Base-by-base conservation (phyloP, 2,329 filamentous ascomycete species). In the Arthrobotrys megalospora region DNA sequence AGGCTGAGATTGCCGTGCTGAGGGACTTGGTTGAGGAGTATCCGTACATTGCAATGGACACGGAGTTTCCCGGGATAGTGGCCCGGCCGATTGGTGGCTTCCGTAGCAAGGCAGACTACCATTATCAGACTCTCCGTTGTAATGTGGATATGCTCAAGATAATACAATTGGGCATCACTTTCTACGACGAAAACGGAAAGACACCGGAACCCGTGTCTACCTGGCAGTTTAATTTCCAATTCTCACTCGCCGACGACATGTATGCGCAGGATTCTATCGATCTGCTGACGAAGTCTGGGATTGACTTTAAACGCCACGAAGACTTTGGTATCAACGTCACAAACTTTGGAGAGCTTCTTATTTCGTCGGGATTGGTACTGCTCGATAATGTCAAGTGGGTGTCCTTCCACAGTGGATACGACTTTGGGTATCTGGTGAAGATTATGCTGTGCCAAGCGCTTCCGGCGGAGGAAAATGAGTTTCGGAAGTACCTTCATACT, bases 211-310 rank as follows among this genome's bases (percentile, higher is more conserved):
- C 95, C 93, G 14, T 82, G 47, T 96, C 92, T 83, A 96, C 95
- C 16, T 99, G 96, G 96, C 95, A 97, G 82, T 99, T 99, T 88
- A 98, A 99, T 87, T 99, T 99, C 86, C 92, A 94, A 82, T 99
- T 98, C 85, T 96, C 93, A 0, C 88, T 97, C 8, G 92, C 96
- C 81, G 90, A 95, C 45, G 96, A 99, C 85, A 99, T 99, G 96
- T 98, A 96, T 85, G 96, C 96, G 80, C 92, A 97, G 83, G 92
- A 94, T 73, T 97, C 94, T 14, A 97, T 97, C 81, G 92, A 96
- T 80, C 93, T 97, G 81, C 88, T 98, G 19, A 91, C 93, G 81
- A 91, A 93, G 82, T 93, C 93, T 1, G 96, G 96, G n/a, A 94
- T 97, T 79, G 93, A 98, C 84, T 97, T 99, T 80, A 88, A 89